Evolutionary conservation across 345 rosid genomes (phyloP).

Genomic region (Populus pruinosa): DNA sequence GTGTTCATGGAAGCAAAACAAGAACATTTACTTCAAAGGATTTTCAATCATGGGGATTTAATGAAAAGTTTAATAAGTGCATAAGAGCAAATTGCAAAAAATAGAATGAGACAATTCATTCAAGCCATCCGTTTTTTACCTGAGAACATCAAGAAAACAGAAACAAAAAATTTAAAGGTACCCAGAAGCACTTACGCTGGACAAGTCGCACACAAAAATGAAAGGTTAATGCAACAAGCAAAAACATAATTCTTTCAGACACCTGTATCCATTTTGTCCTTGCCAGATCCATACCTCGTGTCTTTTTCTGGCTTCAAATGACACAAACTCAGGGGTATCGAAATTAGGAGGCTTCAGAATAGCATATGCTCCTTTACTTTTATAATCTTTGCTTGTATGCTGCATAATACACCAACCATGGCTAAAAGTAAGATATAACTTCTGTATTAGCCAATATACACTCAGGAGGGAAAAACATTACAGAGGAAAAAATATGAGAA

Average conservation of each 20-base stretch:
- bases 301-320: slow-evolving; percentile 32
- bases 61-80: background rate
- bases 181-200: background rate
- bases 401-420: slow-evolving; percentile 4
- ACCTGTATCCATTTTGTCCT: background rate
- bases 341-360: slow-evolving; percentile 40
- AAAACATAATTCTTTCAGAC: background rate
- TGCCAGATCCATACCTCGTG: slow-evolving; percentile 21
- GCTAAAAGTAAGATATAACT: too few relatives aligned
- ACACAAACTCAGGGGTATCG: slow-evolving; percentile 34
- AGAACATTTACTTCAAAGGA: background rate
- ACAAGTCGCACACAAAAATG: background rate
- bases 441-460: too few relatives aligned
- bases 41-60: background rate
- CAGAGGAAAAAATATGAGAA: too few relatives aligned
- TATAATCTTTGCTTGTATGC: slow-evolving; percentile 28
- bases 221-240: background rate
- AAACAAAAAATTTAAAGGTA: background rate
- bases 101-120: background rate
- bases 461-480: too few relatives aligned
- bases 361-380: slow-evolving; percentile 41
- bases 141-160: background rate
- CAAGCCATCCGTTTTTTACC: background rate
- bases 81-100: background rate
- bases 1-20: background rate